Evolutionary conservation across 129 eudicot genomes (phyloP), one percentile per base, ranked within the genome.

Genomic region (Sambucus nigra): DNA sequence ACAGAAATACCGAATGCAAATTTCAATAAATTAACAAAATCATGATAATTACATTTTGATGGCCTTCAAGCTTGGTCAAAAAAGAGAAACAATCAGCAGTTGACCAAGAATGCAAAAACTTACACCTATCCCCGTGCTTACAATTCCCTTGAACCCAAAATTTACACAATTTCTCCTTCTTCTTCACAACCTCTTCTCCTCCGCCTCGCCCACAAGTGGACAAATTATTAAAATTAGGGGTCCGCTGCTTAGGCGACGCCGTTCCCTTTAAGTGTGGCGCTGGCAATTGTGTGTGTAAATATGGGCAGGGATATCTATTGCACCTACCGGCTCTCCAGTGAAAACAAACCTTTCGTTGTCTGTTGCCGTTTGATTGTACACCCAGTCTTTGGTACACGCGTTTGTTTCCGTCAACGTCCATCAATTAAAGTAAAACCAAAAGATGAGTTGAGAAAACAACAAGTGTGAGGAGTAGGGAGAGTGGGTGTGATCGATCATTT

Each of bases 1-100:
- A n/a, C n/a, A n/a, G n/a, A n/a, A n/a, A n/a, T n/a, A n/a, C n/a
- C n/a, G n/a, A 31, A 31, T 31, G 38, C 38, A 31, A 31, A 31
- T 31, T 3, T 31, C 38, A 5, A 31, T 31, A 5, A 49, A 4
- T n/a, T n/a, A n/a, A n/a, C n/a, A n/a, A n/a, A n/a, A n/a, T n/a
- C n/a, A n/a, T n/a, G n/a, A n/a, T n/a, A n/a, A n/a, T n/a, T 38
- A 86, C 66, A 56, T 59, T 42, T 25, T 59, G 64, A 23, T 59
- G 74, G 2, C 99, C 96, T 31, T 82, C 91, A 31, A 92, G 99
- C 0, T 75, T 71, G 1, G 96, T 69, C 69, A 92, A 54, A 61
- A 86, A 68, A 0, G 87, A 65, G 51, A 92, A 82, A 24, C 67
- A 40, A 40, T 40, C 80, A 2, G 82, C 87, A 0, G 88, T 68